Evolutionary conservation across 2,329 filamentous ascomycete species (phyloP), one percentile per base, ranked within the genome.

Genomic region (Exophiala aquamarina): DNA sequence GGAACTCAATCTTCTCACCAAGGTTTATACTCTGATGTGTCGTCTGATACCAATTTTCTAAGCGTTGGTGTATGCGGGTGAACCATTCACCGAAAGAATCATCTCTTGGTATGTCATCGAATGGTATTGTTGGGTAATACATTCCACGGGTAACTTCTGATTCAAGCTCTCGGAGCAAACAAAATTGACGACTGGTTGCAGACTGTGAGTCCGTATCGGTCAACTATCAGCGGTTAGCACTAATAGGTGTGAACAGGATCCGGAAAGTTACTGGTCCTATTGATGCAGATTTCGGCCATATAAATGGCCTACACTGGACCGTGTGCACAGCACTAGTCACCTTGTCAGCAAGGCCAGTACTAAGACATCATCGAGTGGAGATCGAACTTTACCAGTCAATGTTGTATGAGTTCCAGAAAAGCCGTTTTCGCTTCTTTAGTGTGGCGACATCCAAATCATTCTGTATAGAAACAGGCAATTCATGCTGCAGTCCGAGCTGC

Each of bases 331-430:
- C 48, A 15, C 48, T 50, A n/a, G 14, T 18, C 23, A 28, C 9
- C 14, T 13, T 28, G 20, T 36, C 44, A 47, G 44, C 18, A 37
- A 18, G n/a, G 9, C 18, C 20, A 6, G 7, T 4, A 38, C 8
- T 15, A 8, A 44, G 15, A 15, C 8, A 3, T 10, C 9, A 13
- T 14, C 3, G 26, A 38, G 29, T 5, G 21, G 7, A 11, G n/a
- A 34, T 6, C 23, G 23, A 26, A 6, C 23, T n/a, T 41, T 28
- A 41, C 47, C 17, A 23, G 18, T 50, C 48, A 39, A 50, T 47
- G 18, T 37, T 37, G 26, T 43, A 50, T 20, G 48, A 28, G 39
- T 50, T 46, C 48, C 48, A 50, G 23, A 50, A 47, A 14, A 50
- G 15, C 31, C 48, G 42, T 17, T 39, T 35, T 19, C 48, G 42